Evolutionary conservation across 495 filamentous ascomycete genomes (phyloP), one percentile per base, ranked within the genome.

Genomic region (Aspergillus carlsbadensis): DNA sequence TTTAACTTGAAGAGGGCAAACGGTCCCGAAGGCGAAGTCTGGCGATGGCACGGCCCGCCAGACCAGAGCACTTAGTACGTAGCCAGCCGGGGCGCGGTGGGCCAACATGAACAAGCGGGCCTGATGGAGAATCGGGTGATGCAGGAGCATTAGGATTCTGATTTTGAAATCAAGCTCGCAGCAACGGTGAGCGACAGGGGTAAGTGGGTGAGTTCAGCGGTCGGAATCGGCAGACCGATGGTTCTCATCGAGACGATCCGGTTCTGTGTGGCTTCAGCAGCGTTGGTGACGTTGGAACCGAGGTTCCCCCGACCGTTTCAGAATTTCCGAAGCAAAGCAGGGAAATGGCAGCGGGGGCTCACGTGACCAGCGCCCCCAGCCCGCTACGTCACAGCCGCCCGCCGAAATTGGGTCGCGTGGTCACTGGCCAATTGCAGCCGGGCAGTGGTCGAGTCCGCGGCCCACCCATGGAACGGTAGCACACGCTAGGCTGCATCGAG

Each of bases 391-490:
- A 45, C 22, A 13, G 8, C 22, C 1, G 22, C 21, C 42, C n/a
- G n/a, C 44, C 44, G n/a, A 24, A 20, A 3, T 2, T 5, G 44
- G 44, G 29, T 35, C 26, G 44, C 44, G 44, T 47, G 44, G 44
- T 29, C 26, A 17, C 14, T 2, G n/a, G 7, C 44, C 44, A 47
- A 47, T 47, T 8, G 29, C 5, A 17, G 17, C 3, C 10, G 39
- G 11, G 26, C 26, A 2, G n/a, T 1, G 17, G 18, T 14, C 5
- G n/a, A 2, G 11, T 20, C 44, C 44, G 34, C 44, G n/a, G n/a
- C n/a, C n/a, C n/a, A n/a, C n/a, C 43, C 42, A 46, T 35, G 44
- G 44, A 34, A 47, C 44, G 29, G 44, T 35, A 10, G 29, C 44
- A 33, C 13, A 31, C 3, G 15, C 44, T n/a, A 34, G 10, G n/a